A percentile compares a stretch with the other conserved stretches of the same genome.
Conservation (phyloP, 257 asterid genomes). For the Ophiorrhiza pumila region DNA sequence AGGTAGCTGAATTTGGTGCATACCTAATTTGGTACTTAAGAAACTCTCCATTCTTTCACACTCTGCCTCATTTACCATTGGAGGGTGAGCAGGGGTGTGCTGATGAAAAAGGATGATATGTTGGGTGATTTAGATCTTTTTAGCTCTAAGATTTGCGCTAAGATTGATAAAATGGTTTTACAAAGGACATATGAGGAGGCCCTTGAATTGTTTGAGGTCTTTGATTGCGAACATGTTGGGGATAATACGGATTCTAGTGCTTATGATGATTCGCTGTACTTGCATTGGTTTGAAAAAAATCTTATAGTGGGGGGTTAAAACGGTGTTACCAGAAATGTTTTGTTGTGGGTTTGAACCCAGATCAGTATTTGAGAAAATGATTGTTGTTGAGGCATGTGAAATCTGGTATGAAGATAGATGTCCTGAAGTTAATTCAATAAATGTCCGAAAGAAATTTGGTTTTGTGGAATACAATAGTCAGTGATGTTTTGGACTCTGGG, state of each 20-base stretch:
- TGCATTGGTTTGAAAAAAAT: constrained; percentile 51
- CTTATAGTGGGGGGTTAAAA: constrained; percentile 26
- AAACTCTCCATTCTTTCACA: no score
- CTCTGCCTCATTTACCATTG: no score
- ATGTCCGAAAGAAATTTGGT: constrained; percentile 50
- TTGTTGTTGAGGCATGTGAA: constrained; percentile 55
- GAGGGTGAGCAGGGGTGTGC: constrained; percentile 18
- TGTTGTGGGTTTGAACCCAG: no score
- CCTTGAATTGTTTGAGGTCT: constrained; percentile 56
- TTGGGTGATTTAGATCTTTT: not conserved
- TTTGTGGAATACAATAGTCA: constrained; percentile 59
- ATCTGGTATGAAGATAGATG: constrained; percentile 75
- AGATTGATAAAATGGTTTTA: constrained; percentile 54
- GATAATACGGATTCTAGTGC: constrained; percentile 32
- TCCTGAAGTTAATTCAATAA: constrained; percentile 47
- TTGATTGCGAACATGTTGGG: constrained; percentile 38
- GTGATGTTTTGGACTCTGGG: constrained; percentile 58
- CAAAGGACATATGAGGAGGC: constrained; percentile 58
- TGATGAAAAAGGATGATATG: constrained; percentile 14
- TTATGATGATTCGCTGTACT: constrained; percentile 57
- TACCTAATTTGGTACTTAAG: no score
- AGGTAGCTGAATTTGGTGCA: no score
- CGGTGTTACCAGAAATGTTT: no score
- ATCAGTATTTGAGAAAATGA: constrained; percentile 59
- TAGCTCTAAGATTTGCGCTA: constrained; percentile 39